Evolutionary conservation across 345 rosid species (phyloP), one percentile per base, ranked within the genome.

Genomic region (Eucalyptus decipiens): DNA sequence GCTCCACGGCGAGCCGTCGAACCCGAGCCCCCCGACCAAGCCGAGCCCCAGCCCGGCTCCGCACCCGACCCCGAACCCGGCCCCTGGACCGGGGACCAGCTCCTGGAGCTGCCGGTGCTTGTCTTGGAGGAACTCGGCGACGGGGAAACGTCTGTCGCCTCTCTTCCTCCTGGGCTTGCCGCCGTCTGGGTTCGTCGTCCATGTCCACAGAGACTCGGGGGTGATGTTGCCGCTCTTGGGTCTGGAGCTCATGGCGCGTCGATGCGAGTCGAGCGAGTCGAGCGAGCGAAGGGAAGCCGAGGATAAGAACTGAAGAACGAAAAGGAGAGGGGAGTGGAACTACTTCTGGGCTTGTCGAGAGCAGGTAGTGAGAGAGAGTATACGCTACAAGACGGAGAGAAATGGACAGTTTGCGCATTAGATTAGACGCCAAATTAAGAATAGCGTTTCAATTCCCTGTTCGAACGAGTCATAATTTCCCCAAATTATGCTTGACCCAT

Each of bases 21-120:
- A 91, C 15, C 96, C 96, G 42, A 90, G 37, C 37, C 95, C 94
- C 30, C 95, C 95, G 17, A 91, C 92, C 69, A 92, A 42, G 52
- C 94, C 95, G 30, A 93, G 47, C 17, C 96, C 95, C 15, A 88
- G 85, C 19, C 96, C 95, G 19, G 87, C 50, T 21, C 95, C 94
- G 60, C 96, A 94, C 11, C 96, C 95, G 12, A 94, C 88, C 19
- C 96, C 96, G 26, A 85, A 32, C 23, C 94, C 95, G 34, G 51
- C 91, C 49, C 95, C 95, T 4, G 94, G 96, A 34, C 94, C 95
- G 72, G 54, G 15, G 80, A 92, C 88, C 65, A 88, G 32, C 67
- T 93, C 90, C 91, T 90, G 89, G 14, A 90, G 45, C 88, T 92
- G 90, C 60, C 34, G 87, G 91, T 85, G 90, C 52, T 28, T 76